Conservation (phyloP, 2,329 filamentous ascomycete species). For the Tolypocladium album region DNA sequence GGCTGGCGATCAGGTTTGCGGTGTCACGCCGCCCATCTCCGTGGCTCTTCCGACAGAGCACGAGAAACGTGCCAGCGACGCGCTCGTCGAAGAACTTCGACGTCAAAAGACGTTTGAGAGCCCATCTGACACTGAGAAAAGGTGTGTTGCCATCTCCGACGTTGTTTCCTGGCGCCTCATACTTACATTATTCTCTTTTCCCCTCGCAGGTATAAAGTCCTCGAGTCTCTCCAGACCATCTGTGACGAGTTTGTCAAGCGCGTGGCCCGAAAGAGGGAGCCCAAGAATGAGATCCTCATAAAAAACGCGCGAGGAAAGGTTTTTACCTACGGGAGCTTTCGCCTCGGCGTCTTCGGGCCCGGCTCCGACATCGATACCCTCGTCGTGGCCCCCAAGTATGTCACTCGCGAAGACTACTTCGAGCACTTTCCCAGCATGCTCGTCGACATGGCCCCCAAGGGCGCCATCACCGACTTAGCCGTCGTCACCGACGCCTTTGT, state of each 20-base stretch:
- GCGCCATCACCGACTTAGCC: constrained; percentile 75
- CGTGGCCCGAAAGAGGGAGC: constrained; percentile 63
- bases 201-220: constrained; percentile 51
- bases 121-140: constrained; percentile 69
- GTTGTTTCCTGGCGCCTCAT: not conserved
- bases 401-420: constrained; percentile 87
- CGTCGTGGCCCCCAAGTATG: constrained; percentile 82
- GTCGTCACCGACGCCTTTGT: constrained; percentile 86
- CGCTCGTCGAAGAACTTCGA: constrained; percentile 75
- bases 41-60: constrained; percentile 61
- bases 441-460: constrained; percentile 61
- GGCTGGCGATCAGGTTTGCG: constrained; percentile 33
- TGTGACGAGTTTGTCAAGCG: constrained; percentile 78
- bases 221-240: constrained; percentile 67
- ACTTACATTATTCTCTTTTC: not conserved
- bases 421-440: constrained; percentile 74
- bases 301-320: constrained; percentile 84
- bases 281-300: constrained; percentile 63
- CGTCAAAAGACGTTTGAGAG: constrained; percentile 87
- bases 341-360: constrained; percentile 85
- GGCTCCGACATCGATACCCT: constrained; percentile 97
- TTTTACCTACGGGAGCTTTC: constrained; percentile 93
- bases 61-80: constrained; percentile 67
- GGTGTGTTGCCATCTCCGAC: constrained; percentile 35
- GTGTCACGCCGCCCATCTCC: constrained; percentile 80